Evolutionary conservation across 2,329 filamentous ascomycete genomes (phyloP).

Genomic region (Xylaria sp.): DNA sequence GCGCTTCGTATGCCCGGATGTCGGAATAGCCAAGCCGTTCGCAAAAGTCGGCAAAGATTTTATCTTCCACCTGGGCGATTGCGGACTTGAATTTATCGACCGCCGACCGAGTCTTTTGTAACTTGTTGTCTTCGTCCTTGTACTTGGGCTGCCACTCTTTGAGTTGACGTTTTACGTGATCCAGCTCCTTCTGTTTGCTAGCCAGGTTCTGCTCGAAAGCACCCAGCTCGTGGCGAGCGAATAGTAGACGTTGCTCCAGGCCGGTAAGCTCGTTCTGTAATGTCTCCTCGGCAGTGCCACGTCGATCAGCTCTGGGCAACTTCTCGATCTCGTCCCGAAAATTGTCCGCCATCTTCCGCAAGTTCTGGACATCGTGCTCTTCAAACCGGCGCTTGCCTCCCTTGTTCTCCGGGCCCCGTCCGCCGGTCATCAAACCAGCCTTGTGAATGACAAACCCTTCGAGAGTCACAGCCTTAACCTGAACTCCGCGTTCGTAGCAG

Average conservation of each 20-base stretch:
- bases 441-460: conserved; percentile 98
- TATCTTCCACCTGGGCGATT: conserved; percentile 82
- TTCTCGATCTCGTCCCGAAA: conserved; percentile 76
- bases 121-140: conserved; percentile 67
- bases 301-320: conserved; percentile 77
- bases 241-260: conserved; percentile 74
- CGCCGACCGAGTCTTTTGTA: conserved; percentile 59
- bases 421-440: conserved; percentile 94
- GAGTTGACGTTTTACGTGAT: conserved; percentile 73
- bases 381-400: conserved; percentile 82
- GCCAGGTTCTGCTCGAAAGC: conserved; percentile 80
- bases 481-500: conserved; percentile 80
- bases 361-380: conserved; percentile 83
- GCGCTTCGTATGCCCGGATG: conserved; percentile 90
- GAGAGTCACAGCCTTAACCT: conserved; percentile 91
- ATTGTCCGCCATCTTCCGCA: conserved; percentile 76
- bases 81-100: conserved; percentile 60
- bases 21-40: conserved; percentile 82
- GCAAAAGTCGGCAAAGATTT: conserved; percentile 86
- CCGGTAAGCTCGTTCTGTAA: conserved; percentile 79
- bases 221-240: conserved; percentile 74
- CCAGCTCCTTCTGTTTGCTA: conserved; percentile 81
- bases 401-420: conserved; percentile 75
- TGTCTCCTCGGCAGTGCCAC: conserved; percentile 76
- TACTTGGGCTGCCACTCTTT: conserved; percentile 78